These are phyloP conservation scores for Yamadazyma sp. DNA, from an alignment of 1,139 yeast genomes.

Conservation along the genomic window DNA sequence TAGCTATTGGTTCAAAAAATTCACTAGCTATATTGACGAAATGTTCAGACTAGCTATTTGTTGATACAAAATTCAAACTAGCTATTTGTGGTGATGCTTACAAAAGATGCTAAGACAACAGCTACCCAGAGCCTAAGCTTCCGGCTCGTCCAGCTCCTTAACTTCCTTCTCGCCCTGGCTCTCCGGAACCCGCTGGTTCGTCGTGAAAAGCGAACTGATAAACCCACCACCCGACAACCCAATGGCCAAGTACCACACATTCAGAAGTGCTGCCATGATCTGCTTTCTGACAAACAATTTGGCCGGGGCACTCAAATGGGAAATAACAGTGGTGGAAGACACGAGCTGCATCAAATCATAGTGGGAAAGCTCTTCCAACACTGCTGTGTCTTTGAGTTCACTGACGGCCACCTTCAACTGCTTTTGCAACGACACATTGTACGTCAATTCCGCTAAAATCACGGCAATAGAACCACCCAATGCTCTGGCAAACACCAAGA, in stretches of 20 bases:
- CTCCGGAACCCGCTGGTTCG: slow-evolving; percentile 19
- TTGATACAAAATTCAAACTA: too few relatives aligned
- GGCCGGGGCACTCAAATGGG: slow-evolving; percentile 24
- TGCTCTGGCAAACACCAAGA: slow-evolving; percentile 30
- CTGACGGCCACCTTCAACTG: slow-evolving; percentile 17
- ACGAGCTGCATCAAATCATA: slow-evolving; percentile 18
- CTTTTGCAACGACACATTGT: slow-evolving; percentile 27
- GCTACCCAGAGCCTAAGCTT: too few relatives aligned
- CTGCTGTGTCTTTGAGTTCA: slow-evolving; percentile 14
- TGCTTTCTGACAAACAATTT: slow-evolving; percentile 25
- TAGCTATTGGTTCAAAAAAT: too few relatives aligned
- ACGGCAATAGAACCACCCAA: slow-evolving; percentile 33
- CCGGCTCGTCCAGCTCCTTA: background rate
- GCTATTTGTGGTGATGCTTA: too few relatives aligned
- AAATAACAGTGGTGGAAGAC: slow-evolving; percentile 20
- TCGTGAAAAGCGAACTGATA: slow-evolving; percentile 22
- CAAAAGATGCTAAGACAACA: too few relatives aligned
- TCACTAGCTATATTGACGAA: too few relatives aligned
- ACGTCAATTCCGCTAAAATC: slow-evolving; percentile 34
- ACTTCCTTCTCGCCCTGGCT: slow-evolving; percentile 6
- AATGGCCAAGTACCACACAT: slow-evolving; percentile 32
- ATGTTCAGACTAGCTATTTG: too few relatives aligned
- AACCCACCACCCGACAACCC: slow-evolving; percentile 26
- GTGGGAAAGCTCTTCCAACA: slow-evolving; percentile 21
- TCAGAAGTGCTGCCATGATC: slow-evolving; percentile 29